A percentile compares a stretch with the other conserved stretches of the same genome.
Evolutionary conservation across 331 rosid species (phyloP).

Genomic region (Arachis monticola): DNA sequence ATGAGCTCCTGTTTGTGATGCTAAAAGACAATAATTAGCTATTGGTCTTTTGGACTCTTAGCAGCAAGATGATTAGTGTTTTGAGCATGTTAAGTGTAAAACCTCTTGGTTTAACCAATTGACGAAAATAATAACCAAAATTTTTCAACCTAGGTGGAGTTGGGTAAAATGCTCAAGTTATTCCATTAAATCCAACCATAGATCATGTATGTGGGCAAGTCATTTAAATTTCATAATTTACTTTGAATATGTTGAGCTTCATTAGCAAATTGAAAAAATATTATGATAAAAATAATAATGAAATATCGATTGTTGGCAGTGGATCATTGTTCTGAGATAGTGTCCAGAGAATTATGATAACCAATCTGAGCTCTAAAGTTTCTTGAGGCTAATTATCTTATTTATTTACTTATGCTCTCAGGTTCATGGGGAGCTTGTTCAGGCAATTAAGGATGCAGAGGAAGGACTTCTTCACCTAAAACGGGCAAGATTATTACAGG

Average conservation of each 20-base stretch:
- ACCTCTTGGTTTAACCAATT: not conserved
- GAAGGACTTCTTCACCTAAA: constrained; percentile 89
- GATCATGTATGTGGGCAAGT: not conserved
- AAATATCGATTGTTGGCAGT: not conserved
- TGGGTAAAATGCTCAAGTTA: not conserved
- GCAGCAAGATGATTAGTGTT: not conserved
- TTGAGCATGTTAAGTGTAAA: not conserved
- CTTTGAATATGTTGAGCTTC: not conserved
- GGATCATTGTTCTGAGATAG: constrained; percentile 13
- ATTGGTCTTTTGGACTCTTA: not conserved
- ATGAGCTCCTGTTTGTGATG: not conserved
- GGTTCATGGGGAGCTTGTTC: constrained; percentile 86
- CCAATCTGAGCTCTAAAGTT: not conserved
- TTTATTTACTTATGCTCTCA: constrained; percentile 34
- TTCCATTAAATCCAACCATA: not conserved
- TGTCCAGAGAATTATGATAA: constrained; percentile 10
- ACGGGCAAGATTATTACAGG: constrained; percentile 74
- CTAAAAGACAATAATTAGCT: not conserved
- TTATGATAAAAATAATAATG: not conserved
- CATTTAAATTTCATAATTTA: not conserved
- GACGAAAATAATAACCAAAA: not conserved
- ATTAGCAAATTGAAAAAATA: not conserved
- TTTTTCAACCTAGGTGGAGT: not conserved
- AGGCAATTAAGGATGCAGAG: constrained; percentile 87
- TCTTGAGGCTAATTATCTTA: constrained; percentile 24